Evolutionary conservation across 176 grass and related monocot species (phyloP).

Genomic region (Puccinellia tenuiflora): DNA sequence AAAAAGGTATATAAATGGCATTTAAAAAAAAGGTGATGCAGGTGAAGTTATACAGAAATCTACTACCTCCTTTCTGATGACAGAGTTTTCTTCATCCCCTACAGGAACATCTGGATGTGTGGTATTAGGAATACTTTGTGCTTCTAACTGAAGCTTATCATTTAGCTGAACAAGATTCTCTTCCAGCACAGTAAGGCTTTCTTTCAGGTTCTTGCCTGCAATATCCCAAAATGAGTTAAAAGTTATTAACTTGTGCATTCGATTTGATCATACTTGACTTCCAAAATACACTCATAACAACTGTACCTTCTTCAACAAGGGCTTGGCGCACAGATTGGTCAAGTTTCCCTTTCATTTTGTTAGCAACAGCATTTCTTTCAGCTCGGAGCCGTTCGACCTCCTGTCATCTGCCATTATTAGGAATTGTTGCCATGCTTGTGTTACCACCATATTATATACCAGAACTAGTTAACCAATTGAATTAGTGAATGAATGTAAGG

Average conservation of each 20-base stretch:
- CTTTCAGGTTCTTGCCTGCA: constrained; percentile 90
- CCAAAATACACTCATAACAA: not conserved
- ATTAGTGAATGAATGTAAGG: not conserved
- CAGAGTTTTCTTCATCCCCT: constrained; percentile 69
- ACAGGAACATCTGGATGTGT: constrained; percentile 88
- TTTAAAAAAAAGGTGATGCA: too few species aligned
- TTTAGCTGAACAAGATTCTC: constrained; percentile 78
- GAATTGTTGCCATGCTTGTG: constrained; percentile 55
- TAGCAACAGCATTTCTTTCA: constrained; percentile 90
- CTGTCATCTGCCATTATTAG: constrained; percentile 95
- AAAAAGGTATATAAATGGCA: too few species aligned
- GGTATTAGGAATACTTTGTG: constrained; percentile 83
- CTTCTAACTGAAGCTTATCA: constrained; percentile 88
- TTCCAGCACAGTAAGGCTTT: constrained; percentile 74
- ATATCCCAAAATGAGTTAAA: constrained; percentile 14
- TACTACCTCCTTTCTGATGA: constrained; percentile 72
- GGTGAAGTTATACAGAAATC: constrained; percentile 1
- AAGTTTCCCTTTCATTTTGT: constrained; percentile 95
- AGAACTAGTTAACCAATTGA: constrained; percentile 15
- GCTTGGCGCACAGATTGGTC: constrained; percentile 76
- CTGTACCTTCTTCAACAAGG: constrained; percentile 88
- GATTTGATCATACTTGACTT: not conserved
- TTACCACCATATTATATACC: constrained; percentile 34
- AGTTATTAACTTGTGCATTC: not conserved
- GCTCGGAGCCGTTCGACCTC: constrained; percentile 87